Evolutionary conservation across 169 alveolate species (phyloP).

Genomic region (Babesia bigemina): DNA sequence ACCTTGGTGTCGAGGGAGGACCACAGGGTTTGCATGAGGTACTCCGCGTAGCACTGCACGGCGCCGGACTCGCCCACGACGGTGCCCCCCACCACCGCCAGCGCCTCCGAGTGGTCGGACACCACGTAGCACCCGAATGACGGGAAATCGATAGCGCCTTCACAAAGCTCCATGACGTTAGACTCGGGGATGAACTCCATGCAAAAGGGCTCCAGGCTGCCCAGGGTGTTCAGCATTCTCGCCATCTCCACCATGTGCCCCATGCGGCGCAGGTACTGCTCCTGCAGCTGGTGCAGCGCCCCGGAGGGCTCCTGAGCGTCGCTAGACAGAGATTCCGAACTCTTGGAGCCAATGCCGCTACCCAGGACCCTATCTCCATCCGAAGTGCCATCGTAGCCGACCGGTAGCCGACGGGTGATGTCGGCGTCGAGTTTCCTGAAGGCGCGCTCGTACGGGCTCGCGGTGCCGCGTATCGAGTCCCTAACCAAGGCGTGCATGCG

Average conservation of each 20-base stretch:
- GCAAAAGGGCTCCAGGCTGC: not conserved
- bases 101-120: slow-evolving; percentile 2
- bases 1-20: not conserved
- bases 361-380: not conserved
- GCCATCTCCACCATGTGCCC: slow-evolving; percentile 46
- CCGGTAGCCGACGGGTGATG: not conserved
- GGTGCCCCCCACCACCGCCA: slow-evolving; percentile 55
- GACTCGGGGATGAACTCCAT: slow-evolving; percentile 48
- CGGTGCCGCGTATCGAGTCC: not conserved
- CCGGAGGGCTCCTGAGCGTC: not conserved
- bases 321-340: not conserved
- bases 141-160: slow-evolving; percentile 40
- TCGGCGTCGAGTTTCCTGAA: not conserved
- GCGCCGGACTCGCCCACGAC: slow-evolving; percentile 8
- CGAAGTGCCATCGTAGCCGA: too few relatives aligned
- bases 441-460: not conserved
- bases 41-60: slow-evolving; percentile 31
- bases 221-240: slow-evolving; percentile 4
- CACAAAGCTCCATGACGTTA: slow-evolving; percentile 21
- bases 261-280: slow-evolving; percentile 31
- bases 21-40: not conserved
- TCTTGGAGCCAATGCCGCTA: not conserved
- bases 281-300: slow-evolving; percentile 1
- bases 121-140: slow-evolving; percentile 37
- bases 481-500: slow-evolving; percentile 35